phyloP scores from a whole-genome alignment of 352 stramenopile species.

The Thalassiosira livingstoniorum region DNA sequence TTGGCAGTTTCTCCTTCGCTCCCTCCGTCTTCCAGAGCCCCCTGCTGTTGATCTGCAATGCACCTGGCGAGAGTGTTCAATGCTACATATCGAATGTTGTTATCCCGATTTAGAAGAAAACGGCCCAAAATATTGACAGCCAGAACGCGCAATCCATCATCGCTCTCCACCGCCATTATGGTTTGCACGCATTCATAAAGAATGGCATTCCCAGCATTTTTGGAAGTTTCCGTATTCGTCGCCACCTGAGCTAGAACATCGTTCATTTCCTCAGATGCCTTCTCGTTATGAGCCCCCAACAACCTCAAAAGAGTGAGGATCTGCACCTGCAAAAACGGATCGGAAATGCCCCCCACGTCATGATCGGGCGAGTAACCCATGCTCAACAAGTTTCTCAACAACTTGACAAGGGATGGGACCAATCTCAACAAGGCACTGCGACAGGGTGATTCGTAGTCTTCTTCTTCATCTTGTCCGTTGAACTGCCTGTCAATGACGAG shows the following conservation, averaged over 20 bases:
- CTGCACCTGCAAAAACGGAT: slow-evolving; percentile 97
- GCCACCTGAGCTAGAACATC: slow-evolving; percentile 98
- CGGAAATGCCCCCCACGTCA: slow-evolving; percentile 97
- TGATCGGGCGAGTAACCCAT: slow-evolving; percentile 99
- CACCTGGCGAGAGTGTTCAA: slow-evolving; percentile 93
- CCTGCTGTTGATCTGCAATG: slow-evolving; percentile 64
- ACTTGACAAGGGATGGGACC: slow-evolving; percentile 89
- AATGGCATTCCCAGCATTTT: slow-evolving; percentile 98
- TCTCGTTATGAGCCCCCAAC: slow-evolving; percentile 94
- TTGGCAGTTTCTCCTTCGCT: slow-evolving; percentile 43
- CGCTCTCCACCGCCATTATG: slow-evolving; percentile 98
- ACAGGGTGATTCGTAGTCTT: slow-evolving; percentile 64
- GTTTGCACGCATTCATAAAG: slow-evolving; percentile 99
- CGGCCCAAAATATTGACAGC: slow-evolving; percentile 99
- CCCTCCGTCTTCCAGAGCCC: slow-evolving; percentile 25
- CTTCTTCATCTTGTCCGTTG: slow-evolving; percentile 27
- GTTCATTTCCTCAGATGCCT: slow-evolving; percentile 93
- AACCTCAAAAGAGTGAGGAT: slow-evolving; percentile 91
- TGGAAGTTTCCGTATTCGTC: slow-evolving; percentile 99
- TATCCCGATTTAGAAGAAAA: slow-evolving; percentile 99
- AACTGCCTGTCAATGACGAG: slow-evolving; percentile 79
- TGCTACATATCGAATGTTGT: slow-evolving; percentile 99
- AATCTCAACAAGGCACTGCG: slow-evolving; percentile 81
- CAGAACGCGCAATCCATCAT: slow-evolving; percentile 95
- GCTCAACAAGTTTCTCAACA: slow-evolving; percentile 95